Percentiles rank a stretch among this genome's conserved stretches.
Conservation (phyloP, 2,329 filamentous ascomycete species). For the Neoarthrinium moseri region DNA sequence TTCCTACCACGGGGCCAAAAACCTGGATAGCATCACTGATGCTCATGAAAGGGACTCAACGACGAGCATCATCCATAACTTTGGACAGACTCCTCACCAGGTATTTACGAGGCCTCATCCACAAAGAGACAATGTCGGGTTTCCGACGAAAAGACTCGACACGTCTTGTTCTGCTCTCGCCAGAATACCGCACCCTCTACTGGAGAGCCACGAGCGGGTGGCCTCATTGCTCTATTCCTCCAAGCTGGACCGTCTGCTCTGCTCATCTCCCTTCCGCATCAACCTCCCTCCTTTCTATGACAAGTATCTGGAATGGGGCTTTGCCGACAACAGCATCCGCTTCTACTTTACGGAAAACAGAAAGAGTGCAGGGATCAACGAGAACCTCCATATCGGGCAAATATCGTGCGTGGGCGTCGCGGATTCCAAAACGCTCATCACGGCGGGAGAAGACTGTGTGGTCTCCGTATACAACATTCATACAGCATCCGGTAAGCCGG, state of each 20-base stretch:
- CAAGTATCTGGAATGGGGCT: slow-evolving; percentile 94
- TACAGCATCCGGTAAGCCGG: slow-evolving; percentile 60
- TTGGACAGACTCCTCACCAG: slow-evolving; percentile 95
- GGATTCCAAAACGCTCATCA: slow-evolving; percentile 87
- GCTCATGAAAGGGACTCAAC: slow-evolving; percentile 83
- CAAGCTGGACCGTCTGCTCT: slow-evolving; percentile 80
- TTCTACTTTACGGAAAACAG: slow-evolving; percentile 86
- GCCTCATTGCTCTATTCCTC: slow-evolving; percentile 74
- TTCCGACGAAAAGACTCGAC: slow-evolving; percentile 71
- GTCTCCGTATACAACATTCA: slow-evolving; percentile 79
- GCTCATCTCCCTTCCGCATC: slow-evolving; percentile 78
- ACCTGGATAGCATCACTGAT: slow-evolving; percentile 88
- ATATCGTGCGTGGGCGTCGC: slow-evolving; percentile 81
- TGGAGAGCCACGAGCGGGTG: slow-evolving; percentile 77
- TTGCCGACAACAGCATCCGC: slow-evolving; percentile 85
- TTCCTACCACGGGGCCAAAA: slow-evolving; percentile 90
- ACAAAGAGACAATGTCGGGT: slow-evolving; percentile 65
- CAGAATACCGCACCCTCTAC: slow-evolving; percentile 73
- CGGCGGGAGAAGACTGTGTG: slow-evolving; percentile 88
- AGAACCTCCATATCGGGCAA: slow-evolving; percentile 90
- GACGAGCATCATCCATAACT: slow-evolving; percentile 97
- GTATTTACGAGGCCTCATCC: slow-evolving; percentile 84
- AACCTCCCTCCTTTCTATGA: slow-evolving; percentile 86
- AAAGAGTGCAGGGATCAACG: slow-evolving; percentile 81
- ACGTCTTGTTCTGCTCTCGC: slow-evolving; percentile 73